Evolutionary conservation across 78 protist genomes (phyloP), one percentile per base, ranked within the genome.

Genomic region (Salpingoeca rosetta): DNA sequence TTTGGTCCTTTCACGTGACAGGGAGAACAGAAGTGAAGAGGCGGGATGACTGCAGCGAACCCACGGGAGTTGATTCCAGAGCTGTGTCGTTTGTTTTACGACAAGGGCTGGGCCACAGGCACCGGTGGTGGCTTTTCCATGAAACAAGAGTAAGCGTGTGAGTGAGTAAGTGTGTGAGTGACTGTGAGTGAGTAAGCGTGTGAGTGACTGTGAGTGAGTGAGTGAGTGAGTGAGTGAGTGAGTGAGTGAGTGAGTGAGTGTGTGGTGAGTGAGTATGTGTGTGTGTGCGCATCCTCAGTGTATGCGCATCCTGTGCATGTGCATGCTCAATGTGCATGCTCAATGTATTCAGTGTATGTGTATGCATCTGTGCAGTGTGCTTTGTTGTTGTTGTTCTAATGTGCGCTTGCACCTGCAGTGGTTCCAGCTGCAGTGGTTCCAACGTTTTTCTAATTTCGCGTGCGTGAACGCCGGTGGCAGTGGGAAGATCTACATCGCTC

Each of bases 91-190:
- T 88, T 57, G 22, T 92, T 92, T 76, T 95, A 94, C 84, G 24
- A 43, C 38, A 85, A 77, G 24, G 94, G 94, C 39, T 91, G 94
- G 94, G 87, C 91, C 3, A 86, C 92, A 26, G 96, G 96, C 84
- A 91, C 96, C 7, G 94, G 93, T 28, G 96, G 96, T 28, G 94
- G 94, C 56, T 86, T 93, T 31, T 56, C 88, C 57, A 90, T 92
- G 28, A 84, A 75, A 41, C 35, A 78, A 0, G 86, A 44, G 92
- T 87, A 72, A 40, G 86, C 38, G 79, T 35, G 28, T 11, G 17
- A 0, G 25, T 84, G 7, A 51, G 22, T 10, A 26, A 26, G 76
- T 72, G 76, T 26, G 22, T 72, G 57, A 3, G 12, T 3, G 3
- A 12, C 57, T 3, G 57, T 45, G 57, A 3, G 57, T 45, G 57